phyloP scores from a whole-genome alignment of 23 red algal species.

The Rhodosorus marinus region DNA sequence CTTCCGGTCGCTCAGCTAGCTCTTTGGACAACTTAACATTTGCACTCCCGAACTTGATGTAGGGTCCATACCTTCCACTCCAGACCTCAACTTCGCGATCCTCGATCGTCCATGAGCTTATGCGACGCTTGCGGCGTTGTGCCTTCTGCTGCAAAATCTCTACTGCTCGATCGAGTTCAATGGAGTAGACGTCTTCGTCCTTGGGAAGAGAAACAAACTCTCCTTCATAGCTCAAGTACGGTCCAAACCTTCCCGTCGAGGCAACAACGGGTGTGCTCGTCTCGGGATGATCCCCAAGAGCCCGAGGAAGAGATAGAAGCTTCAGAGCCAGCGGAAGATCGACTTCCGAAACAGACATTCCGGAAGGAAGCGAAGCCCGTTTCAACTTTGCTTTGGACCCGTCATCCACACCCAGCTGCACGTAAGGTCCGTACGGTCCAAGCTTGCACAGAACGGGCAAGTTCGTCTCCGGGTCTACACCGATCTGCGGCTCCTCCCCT shows the following conservation, averaged over 20 bases:
- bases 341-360: constrained; percentile 34
- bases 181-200: background rate
- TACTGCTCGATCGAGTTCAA: constrained; percentile 8
- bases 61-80: background rate
- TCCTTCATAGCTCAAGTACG: constrained; percentile 25
- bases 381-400: constrained; percentile 13
- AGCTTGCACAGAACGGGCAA: constrained; percentile 23
- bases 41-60: background rate
- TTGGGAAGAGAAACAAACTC: constrained; percentile 1
- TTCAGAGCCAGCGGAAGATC: constrained; percentile 30
- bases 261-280: constrained; percentile 38
- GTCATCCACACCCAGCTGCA: constrained; percentile 47
- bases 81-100: background rate
- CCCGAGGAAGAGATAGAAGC: constrained; percentile 58
- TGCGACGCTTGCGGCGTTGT: background rate
- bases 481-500: constrained; percentile 37
- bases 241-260: constrained; percentile 53
- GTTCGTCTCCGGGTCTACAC: constrained; percentile 44
- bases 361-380: constrained; percentile 27
- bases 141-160: constrained; percentile 1
- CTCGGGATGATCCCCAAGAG: constrained; percentile 57
- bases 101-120: too few relatives aligned
- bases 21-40: background rate
- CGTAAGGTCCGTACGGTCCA: constrained; percentile 74
- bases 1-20: background rate